Conservation (phyloP, 1,139 yeast genomes). For the Pneumocystis murina region DNA sequence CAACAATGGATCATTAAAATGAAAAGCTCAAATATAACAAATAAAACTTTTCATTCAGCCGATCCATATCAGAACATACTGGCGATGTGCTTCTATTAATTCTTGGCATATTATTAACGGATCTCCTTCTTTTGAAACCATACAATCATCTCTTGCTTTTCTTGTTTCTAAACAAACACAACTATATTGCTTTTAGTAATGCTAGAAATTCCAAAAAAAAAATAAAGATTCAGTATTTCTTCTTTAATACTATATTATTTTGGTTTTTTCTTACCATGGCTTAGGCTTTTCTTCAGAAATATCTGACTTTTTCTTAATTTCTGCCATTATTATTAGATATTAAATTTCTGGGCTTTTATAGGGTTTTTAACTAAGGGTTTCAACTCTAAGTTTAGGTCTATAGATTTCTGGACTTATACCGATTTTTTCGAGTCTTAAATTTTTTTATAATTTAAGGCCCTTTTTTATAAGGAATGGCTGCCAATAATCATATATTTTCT, state of each 20-base stretch:
- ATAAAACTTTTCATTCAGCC: neutral
- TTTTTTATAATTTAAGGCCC: neutral
- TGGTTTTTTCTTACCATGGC: neutral
- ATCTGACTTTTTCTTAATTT: neutral
- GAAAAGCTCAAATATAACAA: neutral
- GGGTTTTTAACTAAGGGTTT: too few relatives aligned
- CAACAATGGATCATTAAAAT: neutral
- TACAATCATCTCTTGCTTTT: neutral
- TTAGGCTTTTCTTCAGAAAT: neutral
- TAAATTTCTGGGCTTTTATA: too few relatives aligned
- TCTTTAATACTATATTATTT: neutral
- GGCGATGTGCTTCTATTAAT: neutral
- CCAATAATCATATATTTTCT: neutral
- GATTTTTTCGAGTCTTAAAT: neutral
- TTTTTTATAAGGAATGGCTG: neutral
- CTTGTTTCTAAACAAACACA: slow-evolving; percentile 1
- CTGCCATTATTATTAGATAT: neutral
- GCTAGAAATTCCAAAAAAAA: too few relatives aligned
- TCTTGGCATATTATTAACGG: neutral
- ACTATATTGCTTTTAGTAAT: neutral
- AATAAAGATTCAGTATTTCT: neutral
- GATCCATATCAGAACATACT: neutral
- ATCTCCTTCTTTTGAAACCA: neutral
- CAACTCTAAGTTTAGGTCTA: neutral
- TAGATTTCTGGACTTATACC: neutral